Percentiles rank a stretch among this genome's conserved stretches.
phyloP scores from a whole-genome alignment of 2,329 filamentous ascomycete genomes.

The Teratosphaeria epicoccoides region DNA sequence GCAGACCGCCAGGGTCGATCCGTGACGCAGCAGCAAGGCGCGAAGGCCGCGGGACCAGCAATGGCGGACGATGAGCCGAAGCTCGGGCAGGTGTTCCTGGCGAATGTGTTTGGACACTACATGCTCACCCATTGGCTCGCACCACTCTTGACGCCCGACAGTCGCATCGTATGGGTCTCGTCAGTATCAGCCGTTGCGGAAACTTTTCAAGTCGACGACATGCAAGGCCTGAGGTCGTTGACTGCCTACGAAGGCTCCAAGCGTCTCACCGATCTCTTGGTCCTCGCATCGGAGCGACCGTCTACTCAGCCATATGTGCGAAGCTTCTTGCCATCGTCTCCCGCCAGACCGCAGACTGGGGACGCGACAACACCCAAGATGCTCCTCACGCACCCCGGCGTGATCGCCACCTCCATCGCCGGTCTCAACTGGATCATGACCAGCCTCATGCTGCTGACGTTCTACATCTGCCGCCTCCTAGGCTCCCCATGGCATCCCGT shows the following conservation, averaged over 20 bases:
- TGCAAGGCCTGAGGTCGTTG: constrained; percentile 57
- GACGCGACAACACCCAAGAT: constrained; percentile 44
- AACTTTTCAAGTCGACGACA: constrained; percentile 54
- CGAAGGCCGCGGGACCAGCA: not conserved
- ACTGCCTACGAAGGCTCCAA: constrained; percentile 79
- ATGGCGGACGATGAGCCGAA: constrained; percentile 38
- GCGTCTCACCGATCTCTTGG: constrained; percentile 72
- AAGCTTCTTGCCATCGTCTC: constrained; percentile 41
- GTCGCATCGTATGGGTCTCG: constrained; percentile 74
- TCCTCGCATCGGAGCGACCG: constrained; percentile 61
- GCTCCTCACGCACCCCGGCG: constrained; percentile 76
- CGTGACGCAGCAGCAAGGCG: not conserved
- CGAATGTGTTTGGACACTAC: constrained; percentile 94
- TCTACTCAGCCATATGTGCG: constrained; percentile 48
- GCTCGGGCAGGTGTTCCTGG: constrained; percentile 74
- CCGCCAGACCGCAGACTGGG: not conserved
- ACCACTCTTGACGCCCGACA: constrained; percentile 53
- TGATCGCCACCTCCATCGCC: constrained; percentile 73
- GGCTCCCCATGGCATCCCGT: constrained; percentile 85
- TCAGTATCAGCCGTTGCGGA: constrained; percentile 60
- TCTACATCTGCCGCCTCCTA: constrained; percentile 62
- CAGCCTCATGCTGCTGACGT: constrained; percentile 55
- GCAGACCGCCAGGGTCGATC: constrained; percentile 42
- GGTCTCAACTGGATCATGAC: constrained; percentile 60
- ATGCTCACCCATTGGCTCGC: constrained; percentile 71